Evolutionary conservation across 768 basidiomycete genomes (phyloP), one percentile per base, ranked within the genome.

Genomic region (Lactarius quietus): DNA sequence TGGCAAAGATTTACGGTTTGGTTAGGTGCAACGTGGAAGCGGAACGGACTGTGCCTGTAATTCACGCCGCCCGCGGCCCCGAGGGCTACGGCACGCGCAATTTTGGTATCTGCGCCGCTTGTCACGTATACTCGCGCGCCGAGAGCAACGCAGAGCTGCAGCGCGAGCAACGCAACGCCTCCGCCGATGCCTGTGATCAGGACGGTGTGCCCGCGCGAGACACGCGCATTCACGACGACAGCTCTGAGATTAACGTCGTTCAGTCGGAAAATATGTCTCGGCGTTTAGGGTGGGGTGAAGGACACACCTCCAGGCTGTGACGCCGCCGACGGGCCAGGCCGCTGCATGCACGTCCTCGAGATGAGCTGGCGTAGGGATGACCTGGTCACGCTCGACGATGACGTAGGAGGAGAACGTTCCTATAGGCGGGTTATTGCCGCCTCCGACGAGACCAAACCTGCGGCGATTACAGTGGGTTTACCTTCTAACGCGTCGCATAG

Each of bases 91-190:
- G 92, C 92, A 61, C 81, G 84, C 56, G 77, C 74, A 55, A 95
- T 85, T 78, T 94, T 94, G 10, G 84, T 83, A 31, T 81, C 78
- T 53, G 75, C 84, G 10, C 89, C 83, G 66, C 89, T 91, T 5
- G 93, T 90, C 28, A 93, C 90, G 73, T 87, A 94, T n/a, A 93
- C 90, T 38, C 82, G 83, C 1, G 90, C 88, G 33, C 92, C 89
- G 61, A 81, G 82, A 0, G 89, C 91, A 4, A 92, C 70, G 72
- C 86, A 89, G 10, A 93, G 74, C 73, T 95, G 92, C 65, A 93
- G 75, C 0, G 89, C 86, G 45, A 85, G 70, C 33, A 94, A 79
- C 0, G 93, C 93, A 43, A 95, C 93, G 15, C 93, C 92, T 23
- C 92, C 92, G 28, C 92, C 91, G 52, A 90, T 84, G 20, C 91